Conservation (phyloP, 228 moss, liverwort and hornwort species). For the Sphagnum magellanicum region DNA sequence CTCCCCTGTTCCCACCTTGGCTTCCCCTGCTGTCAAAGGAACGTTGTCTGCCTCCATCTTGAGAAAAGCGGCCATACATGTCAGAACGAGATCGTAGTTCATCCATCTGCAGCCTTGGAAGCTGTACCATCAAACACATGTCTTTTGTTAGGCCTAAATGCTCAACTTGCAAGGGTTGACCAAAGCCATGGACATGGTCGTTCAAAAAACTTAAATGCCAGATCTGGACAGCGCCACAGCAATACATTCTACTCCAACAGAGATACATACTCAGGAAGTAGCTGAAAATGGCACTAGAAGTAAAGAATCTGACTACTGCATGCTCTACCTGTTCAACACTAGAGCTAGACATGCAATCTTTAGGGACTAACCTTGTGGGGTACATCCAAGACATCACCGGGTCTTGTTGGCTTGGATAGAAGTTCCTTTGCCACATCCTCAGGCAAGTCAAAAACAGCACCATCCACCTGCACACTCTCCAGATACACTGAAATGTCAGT, state of each 20-base stretch:
- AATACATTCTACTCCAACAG: too few relatives aligned
- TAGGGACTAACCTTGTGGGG: constrained; percentile 39
- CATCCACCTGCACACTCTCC: constrained; percentile 35
- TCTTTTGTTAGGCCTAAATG: too few relatives aligned
- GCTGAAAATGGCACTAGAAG: too few relatives aligned
- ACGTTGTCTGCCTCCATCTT: constrained; percentile 17
- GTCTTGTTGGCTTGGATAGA: constrained; percentile 27
- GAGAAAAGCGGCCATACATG: constrained; percentile 67
- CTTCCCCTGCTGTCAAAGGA: constrained; percentile 2
- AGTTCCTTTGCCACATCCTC: constrained; percentile 71
- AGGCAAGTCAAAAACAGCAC: constrained; percentile 92
- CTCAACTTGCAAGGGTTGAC: too few relatives aligned
- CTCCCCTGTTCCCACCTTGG: constrained; percentile 12
- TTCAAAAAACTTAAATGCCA: too few relatives aligned
- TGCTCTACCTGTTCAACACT: too few relatives aligned
- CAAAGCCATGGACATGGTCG: too few relatives aligned
- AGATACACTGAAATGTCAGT: not conserved
- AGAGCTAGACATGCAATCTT: too few relatives aligned
- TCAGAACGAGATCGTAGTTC: constrained; percentile 68
- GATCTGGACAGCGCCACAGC: too few relatives aligned
- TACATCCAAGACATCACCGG: constrained; percentile 63
- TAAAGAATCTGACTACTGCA: not conserved
- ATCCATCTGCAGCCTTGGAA: constrained; percentile 66
- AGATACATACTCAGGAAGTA: too few relatives aligned
- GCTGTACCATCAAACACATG: constrained; percentile 12